These are phyloP conservation scores for Nidula microcarpa DNA, from an alignment of 768 basidiomycete genomes.

Conservation along the genomic window DNA sequence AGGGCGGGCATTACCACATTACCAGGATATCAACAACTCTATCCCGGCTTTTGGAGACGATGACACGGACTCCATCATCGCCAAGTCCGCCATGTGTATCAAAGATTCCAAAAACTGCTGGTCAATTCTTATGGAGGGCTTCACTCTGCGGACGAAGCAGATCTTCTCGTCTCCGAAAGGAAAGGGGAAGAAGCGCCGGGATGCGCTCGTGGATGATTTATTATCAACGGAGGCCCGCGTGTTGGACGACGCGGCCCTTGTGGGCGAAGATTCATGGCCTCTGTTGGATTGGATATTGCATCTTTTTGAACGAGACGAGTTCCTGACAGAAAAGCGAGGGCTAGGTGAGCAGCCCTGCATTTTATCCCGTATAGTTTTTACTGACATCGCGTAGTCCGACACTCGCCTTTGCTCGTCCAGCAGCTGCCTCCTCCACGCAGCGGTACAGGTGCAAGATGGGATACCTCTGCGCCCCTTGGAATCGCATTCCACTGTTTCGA, in stretches of 20 bases:
- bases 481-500: constrained; percentile 24
- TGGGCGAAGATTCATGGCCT: constrained; percentile 68
- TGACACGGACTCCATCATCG: constrained; percentile 54
- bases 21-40: constrained; percentile 22
- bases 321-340: constrained; percentile 24
- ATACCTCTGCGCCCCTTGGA: constrained; percentile 17
- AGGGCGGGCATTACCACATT: constrained; percentile 52
- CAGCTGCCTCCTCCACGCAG: constrained; percentile 57
- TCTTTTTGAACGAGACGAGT: constrained; percentile 69
- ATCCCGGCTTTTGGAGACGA: constrained; percentile 19
- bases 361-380: constrained; percentile 3
- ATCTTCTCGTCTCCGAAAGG: constrained; percentile 23
- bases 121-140: constrained; percentile 56
- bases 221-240: constrained; percentile 9
- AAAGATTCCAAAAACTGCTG: constrained; percentile 54
- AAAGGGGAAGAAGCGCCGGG: constrained; percentile 29
- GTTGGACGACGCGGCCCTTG: constrained; percentile 22
- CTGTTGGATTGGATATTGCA: constrained; percentile 65
- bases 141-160: constrained; percentile 33
- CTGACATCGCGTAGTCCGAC: constrained; percentile 12
- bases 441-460: constrained; percentile 49
- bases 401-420: constrained; percentile 51
- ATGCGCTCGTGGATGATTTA: constrained; percentile 18
- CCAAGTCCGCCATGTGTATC: constrained; percentile 51
- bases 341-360: constrained; percentile 26